Evolutionary conservation across 2,329 filamentous ascomycete genomes (phyloP).

Genomic region (Cytospora schulzeri): DNA sequence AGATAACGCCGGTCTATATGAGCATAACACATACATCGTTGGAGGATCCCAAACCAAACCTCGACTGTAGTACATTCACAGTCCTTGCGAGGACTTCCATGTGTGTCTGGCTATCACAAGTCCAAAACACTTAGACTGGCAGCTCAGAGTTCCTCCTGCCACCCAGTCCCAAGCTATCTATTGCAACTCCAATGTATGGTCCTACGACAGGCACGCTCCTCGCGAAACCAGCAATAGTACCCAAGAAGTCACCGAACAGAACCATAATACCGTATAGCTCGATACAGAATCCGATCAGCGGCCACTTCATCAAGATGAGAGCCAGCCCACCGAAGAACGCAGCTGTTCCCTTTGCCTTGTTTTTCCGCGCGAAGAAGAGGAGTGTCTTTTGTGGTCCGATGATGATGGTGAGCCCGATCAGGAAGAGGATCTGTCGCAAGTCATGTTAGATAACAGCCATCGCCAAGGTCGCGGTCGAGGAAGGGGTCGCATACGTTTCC

Average conservation of each 20-base stretch:
- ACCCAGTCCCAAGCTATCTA: constrained; percentile 70
- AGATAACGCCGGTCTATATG: constrained; percentile 28
- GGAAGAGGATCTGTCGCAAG: constrained; percentile 80
- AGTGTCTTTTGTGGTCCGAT: constrained; percentile 91
- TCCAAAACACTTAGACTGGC: constrained; percentile 61
- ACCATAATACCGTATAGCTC: constrained; percentile 93
- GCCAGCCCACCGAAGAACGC: constrained; percentile 83
- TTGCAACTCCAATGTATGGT: constrained; percentile 74
- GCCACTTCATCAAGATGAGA: constrained; percentile 88
- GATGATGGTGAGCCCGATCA: constrained; percentile 93
- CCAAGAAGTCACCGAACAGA: constrained; percentile 93
- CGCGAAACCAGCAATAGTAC: constrained; percentile 87
- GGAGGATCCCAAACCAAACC: not conserved
- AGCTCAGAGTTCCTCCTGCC: constrained; percentile 73
- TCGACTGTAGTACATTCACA: not conserved
- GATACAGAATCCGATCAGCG: constrained; percentile 84
- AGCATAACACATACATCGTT: constrained; percentile 24
- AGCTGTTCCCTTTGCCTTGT: constrained; percentile 88
- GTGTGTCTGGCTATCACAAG: not conserved
- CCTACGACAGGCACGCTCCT: constrained; percentile 83
- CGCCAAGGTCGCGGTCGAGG: constrained; percentile 22
- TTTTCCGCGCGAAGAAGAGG: constrained; percentile 89
- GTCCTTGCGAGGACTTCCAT: not conserved
- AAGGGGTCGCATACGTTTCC: constrained; percentile 69
- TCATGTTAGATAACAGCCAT: constrained; percentile 1